phyloP scores from a whole-genome alignment of 1,139 yeast genomes.

The Kodamaea sp. region DNA sequence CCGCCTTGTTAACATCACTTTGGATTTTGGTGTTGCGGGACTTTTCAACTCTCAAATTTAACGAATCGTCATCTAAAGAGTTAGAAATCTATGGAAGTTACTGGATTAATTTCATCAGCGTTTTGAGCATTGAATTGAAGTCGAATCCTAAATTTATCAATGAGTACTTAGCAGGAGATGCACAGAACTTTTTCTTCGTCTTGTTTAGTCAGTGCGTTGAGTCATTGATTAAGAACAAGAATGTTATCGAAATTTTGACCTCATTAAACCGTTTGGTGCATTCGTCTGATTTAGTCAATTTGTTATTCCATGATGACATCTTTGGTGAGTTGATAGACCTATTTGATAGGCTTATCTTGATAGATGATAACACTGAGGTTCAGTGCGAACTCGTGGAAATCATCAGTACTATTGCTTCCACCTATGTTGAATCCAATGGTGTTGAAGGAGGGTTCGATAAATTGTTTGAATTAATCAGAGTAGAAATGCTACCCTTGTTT shows the following conservation, averaged over 20 bases:
- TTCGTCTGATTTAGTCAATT: conserved; percentile 56
- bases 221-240: conserved; percentile 53
- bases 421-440: conserved; percentile 20
- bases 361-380: conserved; percentile 55
- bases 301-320: conserved; percentile 66
- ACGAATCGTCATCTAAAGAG: conserved; percentile 49
- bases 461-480: conserved; percentile 74
- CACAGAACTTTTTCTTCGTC: conserved; percentile 75
- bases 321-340: conserved; percentile 77
- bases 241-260: conserved; percentile 45
- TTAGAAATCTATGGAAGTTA: conserved; percentile 59
- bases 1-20: conserved; percentile 62
- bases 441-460: conserved; percentile 68
- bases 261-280: conserved; percentile 61
- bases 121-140: conserved; percentile 67
- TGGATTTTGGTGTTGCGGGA: conserved; percentile 82
- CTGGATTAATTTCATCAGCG: conserved; percentile 82
- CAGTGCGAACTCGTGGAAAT: conserved; percentile 58
- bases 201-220: conserved; percentile 85
- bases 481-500: conserved; percentile 67
- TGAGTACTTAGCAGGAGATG: conserved; percentile 56
- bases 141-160: conserved; percentile 46
- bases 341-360: conserved; percentile 68
- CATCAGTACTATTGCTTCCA: conserved; percentile 49
- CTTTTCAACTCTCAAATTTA: conserved; percentile 67